These are phyloP conservation scores for Fraxinus excelsior DNA, from an alignment of 257 asterid species.

Conservation along the genomic window DNA sequence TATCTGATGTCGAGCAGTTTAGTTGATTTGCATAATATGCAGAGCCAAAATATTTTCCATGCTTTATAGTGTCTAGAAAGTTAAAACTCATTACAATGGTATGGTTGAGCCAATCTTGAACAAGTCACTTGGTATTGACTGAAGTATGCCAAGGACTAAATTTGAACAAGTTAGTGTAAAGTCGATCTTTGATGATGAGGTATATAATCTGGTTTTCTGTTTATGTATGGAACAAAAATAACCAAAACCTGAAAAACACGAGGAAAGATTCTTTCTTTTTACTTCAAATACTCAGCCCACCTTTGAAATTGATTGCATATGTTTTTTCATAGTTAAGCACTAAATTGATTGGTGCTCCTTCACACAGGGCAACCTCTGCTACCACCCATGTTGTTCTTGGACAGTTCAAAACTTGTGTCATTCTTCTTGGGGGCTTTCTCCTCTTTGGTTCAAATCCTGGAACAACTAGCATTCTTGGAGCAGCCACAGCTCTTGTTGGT, in stretches of 20 bases:
- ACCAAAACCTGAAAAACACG: background rate
- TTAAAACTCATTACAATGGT: too few species aligned
- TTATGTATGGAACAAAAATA: background rate
- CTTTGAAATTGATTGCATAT: background rate
- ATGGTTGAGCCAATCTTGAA: background rate
- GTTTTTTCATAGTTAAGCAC: background rate
- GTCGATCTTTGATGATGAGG: background rate
- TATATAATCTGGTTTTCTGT: background rate
- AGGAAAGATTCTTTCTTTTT: background rate
- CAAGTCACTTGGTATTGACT: background rate
- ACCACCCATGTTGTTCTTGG: constrained; percentile 96
- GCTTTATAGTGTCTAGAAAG: too few species aligned
- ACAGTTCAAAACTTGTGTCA: constrained; percentile 93
- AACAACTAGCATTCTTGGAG: constrained; percentile 74
- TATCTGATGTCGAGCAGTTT: too few species aligned
- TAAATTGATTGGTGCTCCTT: background rate
- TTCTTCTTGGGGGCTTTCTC: constrained; percentile 85
- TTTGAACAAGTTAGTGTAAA: background rate
- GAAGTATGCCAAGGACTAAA: background rate
- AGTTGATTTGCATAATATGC: too few species aligned
- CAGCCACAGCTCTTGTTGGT: constrained; percentile 71
- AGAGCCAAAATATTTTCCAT: too few species aligned
- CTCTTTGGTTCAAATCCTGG: constrained; percentile 93
- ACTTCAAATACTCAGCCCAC: background rate
- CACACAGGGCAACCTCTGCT: constrained; percentile 85